A percentile compares a stretch with the other conserved stretches of the same genome.
Evolutionary conservation across 768 basidiomycete species (phyloP).

Genomic region (Galerina marginata): DNA sequence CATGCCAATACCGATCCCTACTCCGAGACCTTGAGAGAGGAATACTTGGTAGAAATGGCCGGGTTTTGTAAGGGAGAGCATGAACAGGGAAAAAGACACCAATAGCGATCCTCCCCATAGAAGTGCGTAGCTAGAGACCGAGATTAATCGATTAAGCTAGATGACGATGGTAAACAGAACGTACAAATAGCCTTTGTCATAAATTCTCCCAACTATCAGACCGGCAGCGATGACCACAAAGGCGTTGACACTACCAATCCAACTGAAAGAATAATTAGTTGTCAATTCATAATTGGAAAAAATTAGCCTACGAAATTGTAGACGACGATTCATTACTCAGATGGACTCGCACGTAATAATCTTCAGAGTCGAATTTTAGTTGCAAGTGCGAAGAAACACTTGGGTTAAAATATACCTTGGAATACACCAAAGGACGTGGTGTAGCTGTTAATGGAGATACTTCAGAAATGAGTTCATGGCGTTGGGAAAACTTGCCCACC

Average conservation of each 20-base stretch:
- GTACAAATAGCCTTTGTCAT: conserved; percentile 16
- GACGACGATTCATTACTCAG: conserved; percentile 11
- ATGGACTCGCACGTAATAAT: conserved; percentile 15
- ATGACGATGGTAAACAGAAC: neutral
- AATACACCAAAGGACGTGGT: conserved; percentile 16
- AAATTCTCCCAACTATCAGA: conserved; percentile 11
- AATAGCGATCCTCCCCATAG: conserved; percentile 10
- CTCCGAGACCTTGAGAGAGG: conserved; percentile 12
- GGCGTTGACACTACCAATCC: conserved; percentile 17
- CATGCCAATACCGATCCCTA: conserved; percentile 11
- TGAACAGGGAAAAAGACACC: conserved; percentile 15
- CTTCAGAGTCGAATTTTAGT: neutral
- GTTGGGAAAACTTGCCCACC: conserved; percentile 1
- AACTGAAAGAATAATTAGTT: neutral
- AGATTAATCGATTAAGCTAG: neutral
- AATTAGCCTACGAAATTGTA: conserved; percentile 4
- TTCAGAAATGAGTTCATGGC: neutral
- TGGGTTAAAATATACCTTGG: conserved; percentile 1
- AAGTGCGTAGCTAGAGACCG: conserved; percentile 3
- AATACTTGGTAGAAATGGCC: conserved; percentile 17
- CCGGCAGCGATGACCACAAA: conserved; percentile 15
- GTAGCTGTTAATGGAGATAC: neutral
- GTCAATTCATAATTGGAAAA: neutral
- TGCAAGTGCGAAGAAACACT: neutral
- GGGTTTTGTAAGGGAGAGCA: conserved; percentile 16